phyloP scores from a whole-genome alignment of 2,329 filamentous ascomycete species.

The Ceratocystis variospora region DNA sequence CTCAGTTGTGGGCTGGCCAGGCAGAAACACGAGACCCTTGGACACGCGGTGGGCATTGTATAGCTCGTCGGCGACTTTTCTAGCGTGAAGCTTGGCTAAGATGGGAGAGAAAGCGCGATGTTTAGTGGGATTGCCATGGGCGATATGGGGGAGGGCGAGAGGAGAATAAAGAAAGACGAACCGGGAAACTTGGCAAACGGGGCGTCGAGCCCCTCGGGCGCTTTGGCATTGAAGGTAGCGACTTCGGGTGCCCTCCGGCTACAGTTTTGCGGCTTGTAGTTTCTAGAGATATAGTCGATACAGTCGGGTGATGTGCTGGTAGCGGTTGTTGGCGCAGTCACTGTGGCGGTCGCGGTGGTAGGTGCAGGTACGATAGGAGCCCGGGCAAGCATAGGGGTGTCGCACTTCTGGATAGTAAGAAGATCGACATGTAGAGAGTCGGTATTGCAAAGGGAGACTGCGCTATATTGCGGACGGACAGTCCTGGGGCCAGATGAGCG shows the following conservation, averaged over 20 bases:
- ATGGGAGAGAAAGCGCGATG: slow-evolving; percentile 5
- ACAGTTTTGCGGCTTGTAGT: background rate
- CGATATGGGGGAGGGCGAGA: too few relatives aligned
- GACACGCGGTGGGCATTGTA: slow-evolving; percentile 25
- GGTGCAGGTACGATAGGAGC: background rate
- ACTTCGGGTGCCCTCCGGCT: background rate
- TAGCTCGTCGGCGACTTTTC: slow-evolving; percentile 40
- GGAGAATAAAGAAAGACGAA: background rate
- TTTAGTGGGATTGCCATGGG: background rate
- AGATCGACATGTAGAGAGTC: slow-evolving; percentile 9
- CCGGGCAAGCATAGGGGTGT: background rate
- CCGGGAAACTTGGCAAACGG: slow-evolving; percentile 13
- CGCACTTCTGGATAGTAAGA: background rate
- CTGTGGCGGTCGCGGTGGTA: background rate
- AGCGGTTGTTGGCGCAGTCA: background rate
- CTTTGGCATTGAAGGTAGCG: slow-evolving; percentile 5
- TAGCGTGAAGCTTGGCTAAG: slow-evolving; percentile 43
- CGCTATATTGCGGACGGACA: background rate
- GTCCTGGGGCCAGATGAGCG: background rate
- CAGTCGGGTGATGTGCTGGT: background rate
- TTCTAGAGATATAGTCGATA: background rate
- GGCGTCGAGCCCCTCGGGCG: background rate
- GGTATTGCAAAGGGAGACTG: background rate
- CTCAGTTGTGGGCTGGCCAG: slow-evolving; percentile 36
- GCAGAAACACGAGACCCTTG: slow-evolving; percentile 42